Conservation (phyloP, 768 basidiomycete genomes). For the Mycena amicta region DNA sequence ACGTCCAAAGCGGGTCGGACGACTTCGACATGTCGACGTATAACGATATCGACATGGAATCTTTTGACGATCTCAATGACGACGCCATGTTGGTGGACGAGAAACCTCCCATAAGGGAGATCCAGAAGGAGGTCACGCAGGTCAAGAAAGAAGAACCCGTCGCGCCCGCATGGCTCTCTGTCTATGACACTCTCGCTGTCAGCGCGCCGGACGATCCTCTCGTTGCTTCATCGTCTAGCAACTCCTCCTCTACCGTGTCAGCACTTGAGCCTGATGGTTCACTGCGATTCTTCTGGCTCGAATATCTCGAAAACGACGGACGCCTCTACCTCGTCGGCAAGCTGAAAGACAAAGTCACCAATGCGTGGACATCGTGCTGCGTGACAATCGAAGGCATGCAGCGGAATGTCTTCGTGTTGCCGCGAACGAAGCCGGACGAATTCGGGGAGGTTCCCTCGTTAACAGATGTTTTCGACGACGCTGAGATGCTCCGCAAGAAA, state of each 20-base stretch:
- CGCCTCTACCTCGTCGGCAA: conserved; percentile 90
- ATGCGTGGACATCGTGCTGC: conserved; percentile 81
- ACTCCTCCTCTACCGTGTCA: conserved; percentile 40
- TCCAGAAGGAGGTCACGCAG: conserved; percentile 29
- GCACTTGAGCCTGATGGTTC: conserved; percentile 84
- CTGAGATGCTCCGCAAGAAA: conserved; percentile 76
- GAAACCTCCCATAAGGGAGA: conserved; percentile 37
- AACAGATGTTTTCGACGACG: conserved; percentile 79
- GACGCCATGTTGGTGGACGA: conserved; percentile 30
- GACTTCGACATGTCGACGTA: conserved; percentile 45
- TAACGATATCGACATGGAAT: conserved; percentile 63
- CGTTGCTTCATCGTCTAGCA: conserved; percentile 34
- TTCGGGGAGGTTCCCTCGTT: conserved; percentile 65
- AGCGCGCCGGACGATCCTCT: conserved; percentile 55
- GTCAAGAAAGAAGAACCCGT: conserved; percentile 50
- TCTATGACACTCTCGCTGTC: conserved; percentile 73
- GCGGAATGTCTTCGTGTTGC: conserved; percentile 89
- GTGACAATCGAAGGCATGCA: conserved; percentile 83
- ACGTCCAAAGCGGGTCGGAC: conserved; percentile 55
- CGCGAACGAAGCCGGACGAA: conserved; percentile 63
- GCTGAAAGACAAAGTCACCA: conserved; percentile 73
- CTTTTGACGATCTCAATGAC: conserved; percentile 59
- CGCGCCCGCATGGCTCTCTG: conserved; percentile 68
- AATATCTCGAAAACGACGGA: conserved; percentile 87
- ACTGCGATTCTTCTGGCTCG: conserved; percentile 93